Evolutionary conservation across 805 yeast genomes (phyloP).

Genomic region (Zygosaccharomyces pseudorouxii): DNA sequence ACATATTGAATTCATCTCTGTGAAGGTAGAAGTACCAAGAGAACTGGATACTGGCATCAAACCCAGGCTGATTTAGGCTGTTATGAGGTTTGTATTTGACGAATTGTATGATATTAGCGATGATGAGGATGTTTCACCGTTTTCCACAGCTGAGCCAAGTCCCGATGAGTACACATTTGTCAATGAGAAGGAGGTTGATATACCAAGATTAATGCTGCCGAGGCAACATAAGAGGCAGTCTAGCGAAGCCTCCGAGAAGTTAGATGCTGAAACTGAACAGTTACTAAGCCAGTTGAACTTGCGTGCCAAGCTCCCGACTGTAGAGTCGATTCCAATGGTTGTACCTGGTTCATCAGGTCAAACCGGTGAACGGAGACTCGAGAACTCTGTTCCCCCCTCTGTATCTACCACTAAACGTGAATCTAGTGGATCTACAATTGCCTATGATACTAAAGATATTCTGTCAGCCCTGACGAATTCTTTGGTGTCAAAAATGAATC

Average conservation of each 20-base stretch:
- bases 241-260: neutral
- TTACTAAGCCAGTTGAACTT: constrained; percentile 16
- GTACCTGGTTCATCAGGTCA: neutral
- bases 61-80: too few species aligned
- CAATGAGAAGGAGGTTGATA: constrained; percentile 18
- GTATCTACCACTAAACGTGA: too few species aligned
- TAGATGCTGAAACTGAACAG: constrained; percentile 17
- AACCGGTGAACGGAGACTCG: neutral
- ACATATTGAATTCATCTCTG: neutral
- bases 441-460: neutral
- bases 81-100: constrained; percentile 21
- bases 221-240: constrained; percentile 2
- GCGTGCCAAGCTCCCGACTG: constrained; percentile 16
- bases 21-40: neutral
- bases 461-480: constrained; percentile 12
- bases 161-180: constrained; percentile 14
- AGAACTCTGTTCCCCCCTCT: too few species aligned
- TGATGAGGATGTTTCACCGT: constrained; percentile 10
- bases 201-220: constrained; percentile 20
- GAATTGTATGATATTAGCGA: constrained; percentile 14
- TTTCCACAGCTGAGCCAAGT: constrained; percentile 11
- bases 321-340: neutral
- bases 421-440: too few species aligned
- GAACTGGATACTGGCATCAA: neutral
- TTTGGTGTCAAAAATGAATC: constrained; percentile 8